Evolutionary conservation across 495 filamentous ascomycete species (phyloP), one percentile per base, ranked within the genome.

Genomic region (Clavariopsis aquatica): DNA sequence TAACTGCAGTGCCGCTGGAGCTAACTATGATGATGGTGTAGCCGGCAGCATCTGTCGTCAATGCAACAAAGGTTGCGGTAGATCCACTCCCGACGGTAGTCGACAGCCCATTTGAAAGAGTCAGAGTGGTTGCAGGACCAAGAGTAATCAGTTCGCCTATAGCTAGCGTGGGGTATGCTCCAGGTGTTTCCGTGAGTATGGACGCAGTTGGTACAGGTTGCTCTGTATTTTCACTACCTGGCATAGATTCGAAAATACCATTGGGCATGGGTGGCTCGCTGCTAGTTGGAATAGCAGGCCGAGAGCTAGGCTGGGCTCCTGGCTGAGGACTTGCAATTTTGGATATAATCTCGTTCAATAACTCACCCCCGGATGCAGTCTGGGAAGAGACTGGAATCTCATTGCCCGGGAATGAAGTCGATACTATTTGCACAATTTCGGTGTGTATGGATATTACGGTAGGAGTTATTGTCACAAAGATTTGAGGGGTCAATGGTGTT

Each of bases 61-160:
- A 10, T 7, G 20, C 46, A 7, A 67, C 27, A 15, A 51, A 54
- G 17, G 64, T 67, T 6, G 45, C 23, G 2, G 22, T 20, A 26
- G 49, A 19, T 6, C 56, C 49, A 0, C 36, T 27, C 3, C 58
- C 57, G n/a, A 67, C 29, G 15, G 64, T 62, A 4, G 64, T 67
- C 1, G 64, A 62, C 20, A 67, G 51, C 28, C 64, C 64, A 12
- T 58, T 58, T 38, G 64, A 61, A n/a, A 67, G 57, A 1, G 58
- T 62, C n/a, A 67, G 22, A 6, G 38, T 43, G 2, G 28, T 51
- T 6, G 29, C 36, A 9, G 31, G 7, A 1, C 49, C 63, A n/a
- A 66, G 49, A 5, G 63, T 66, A 10, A 67, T 62, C 17, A 58
- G 12, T 22, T 45, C 24, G 19, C 17, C 57, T 2, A 62, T 20